A percentile compares a stretch with the other conserved stretches of the same genome.
phyloP scores from a whole-genome alignment of 2,329 filamentous ascomycete genomes.

The Nigrospora oryzae region DNA sequence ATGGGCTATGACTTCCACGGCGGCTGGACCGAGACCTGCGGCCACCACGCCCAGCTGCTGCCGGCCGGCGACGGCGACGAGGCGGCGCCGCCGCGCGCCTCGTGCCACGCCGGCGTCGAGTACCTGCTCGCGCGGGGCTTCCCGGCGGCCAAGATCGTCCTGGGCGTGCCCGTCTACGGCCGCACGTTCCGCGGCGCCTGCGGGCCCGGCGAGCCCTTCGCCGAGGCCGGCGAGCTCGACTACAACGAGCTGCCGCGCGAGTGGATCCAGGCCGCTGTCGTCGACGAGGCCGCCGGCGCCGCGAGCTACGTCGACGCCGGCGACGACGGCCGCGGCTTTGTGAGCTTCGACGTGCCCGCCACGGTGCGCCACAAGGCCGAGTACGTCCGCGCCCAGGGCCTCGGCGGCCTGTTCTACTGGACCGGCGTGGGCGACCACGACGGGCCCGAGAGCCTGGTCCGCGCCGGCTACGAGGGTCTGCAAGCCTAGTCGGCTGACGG shows the following conservation, averaged over 20 bases:
- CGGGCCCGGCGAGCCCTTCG: constrained; percentile 44
- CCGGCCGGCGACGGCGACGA: constrained; percentile 21
- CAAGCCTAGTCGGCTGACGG: constrained; percentile 14
- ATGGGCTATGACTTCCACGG: constrained; percentile 65
- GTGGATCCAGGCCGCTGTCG: constrained; percentile 29
- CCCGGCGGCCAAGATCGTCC: constrained; percentile 46
- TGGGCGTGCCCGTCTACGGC: constrained; percentile 57
- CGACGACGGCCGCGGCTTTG: constrained; percentile 35
- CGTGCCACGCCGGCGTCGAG: constrained; percentile 45
- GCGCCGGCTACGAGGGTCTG: constrained; percentile 48
- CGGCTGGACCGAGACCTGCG: constrained; percentile 50
- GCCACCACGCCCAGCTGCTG: constrained; percentile 57
- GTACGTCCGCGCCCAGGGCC: constrained; percentile 42
- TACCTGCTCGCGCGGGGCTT: constrained; percentile 47
- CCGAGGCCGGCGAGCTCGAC: constrained; percentile 44
- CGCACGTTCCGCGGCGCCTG: constrained; percentile 48
- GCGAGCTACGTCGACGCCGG: constrained; percentile 43
- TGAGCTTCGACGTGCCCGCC: constrained; percentile 55
- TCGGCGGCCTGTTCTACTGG: constrained; percentile 63
- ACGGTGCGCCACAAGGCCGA: constrained; percentile 54
- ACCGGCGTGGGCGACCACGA: constrained; percentile 52
- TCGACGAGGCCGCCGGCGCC: constrained; percentile 45
- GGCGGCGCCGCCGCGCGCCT: constrained; percentile 23
- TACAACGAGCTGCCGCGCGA: constrained; percentile 50
- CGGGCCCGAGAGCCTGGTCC: constrained; percentile 47